These are phyloP conservation scores for Rauvolfia tetraphylla DNA, from an alignment of 257 asterid species.

Conservation along the genomic window DNA sequence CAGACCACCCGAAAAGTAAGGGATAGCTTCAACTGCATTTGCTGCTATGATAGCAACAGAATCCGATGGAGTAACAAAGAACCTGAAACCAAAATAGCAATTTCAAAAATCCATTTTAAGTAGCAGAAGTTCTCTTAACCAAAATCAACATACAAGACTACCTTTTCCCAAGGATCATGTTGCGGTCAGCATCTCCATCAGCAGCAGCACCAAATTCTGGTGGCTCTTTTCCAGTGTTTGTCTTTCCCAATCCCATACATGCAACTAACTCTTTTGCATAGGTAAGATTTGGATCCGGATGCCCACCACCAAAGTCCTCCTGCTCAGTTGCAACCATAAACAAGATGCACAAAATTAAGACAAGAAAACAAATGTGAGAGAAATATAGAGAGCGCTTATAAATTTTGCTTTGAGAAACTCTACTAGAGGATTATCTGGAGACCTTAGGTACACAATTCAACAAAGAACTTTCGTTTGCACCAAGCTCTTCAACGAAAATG, in stretches of 20 bases:
- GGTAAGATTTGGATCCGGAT: conserved; percentile 98
- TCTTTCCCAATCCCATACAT: conserved; percentile 88
- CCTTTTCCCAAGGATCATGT: conserved; percentile 97
- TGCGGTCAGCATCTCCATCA: conserved; percentile 99
- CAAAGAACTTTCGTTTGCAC: conserved; percentile 78
- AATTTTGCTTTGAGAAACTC: conserved; percentile 7
- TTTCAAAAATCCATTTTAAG: conserved; percentile 9
- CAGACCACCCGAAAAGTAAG: conserved; percentile 90
- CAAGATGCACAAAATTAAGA: neutral
- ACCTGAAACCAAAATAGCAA: conserved; percentile 40
- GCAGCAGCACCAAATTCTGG: conserved; percentile 99
- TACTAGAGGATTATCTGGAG: conserved; percentile 9
- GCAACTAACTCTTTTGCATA: conserved; percentile 96
- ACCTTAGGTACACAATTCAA: conserved; percentile 95
- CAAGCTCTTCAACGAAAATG: conserved; percentile 92
- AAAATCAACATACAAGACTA: conserved; percentile 10
- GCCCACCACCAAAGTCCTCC: conserved; percentile 99
- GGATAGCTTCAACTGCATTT: conserved; percentile 88
- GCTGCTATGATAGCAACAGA: conserved; percentile 98
- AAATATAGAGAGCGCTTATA: neutral
- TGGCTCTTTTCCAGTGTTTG: conserved; percentile 58
- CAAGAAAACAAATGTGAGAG: neutral
- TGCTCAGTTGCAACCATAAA: conserved; percentile 35
- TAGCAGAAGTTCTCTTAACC: conserved; percentile 14
- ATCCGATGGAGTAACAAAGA: conserved; percentile 97